Conservation (phyloP, 108 stramenopile genomes). For the Schizochytrium sp. region DNA sequence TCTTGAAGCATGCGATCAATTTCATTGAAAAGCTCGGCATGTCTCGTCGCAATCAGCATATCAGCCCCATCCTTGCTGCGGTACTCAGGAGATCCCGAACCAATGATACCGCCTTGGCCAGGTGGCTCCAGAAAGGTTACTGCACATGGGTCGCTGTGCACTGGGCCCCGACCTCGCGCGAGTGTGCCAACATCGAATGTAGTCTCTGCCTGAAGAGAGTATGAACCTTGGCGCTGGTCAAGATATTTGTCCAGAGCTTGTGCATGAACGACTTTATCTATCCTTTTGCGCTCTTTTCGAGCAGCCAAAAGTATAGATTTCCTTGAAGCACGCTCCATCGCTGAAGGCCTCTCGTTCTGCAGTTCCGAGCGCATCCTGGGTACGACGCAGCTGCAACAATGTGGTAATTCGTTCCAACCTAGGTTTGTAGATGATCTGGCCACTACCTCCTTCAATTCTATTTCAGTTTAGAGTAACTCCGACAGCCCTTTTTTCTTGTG, state of each 20-base stretch:
- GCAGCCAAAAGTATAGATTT: constrained; percentile 17
- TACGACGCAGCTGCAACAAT: neutral
- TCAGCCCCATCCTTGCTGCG: constrained; percentile 18
- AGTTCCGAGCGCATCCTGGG: neutral
- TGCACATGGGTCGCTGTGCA: neutral
- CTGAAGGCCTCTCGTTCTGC: neutral
- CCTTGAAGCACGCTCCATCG: neutral
- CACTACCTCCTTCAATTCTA: no score
- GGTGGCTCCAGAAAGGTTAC: constrained; percentile 41
- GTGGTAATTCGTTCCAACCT: no score
- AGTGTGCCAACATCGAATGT: constrained; percentile 44
- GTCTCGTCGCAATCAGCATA: constrained; percentile 31
- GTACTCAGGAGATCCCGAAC: neutral
- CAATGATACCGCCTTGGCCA: constrained; percentile 44
- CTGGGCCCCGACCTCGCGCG: neutral
- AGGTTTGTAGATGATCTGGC: no score
- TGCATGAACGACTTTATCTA: neutral
- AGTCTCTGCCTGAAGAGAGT: constrained; percentile 20
- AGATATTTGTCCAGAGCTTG: constrained; percentile 33
- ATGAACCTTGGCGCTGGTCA: neutral
- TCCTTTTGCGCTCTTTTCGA: constrained; percentile 5
- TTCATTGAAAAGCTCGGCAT: constrained; percentile 16
- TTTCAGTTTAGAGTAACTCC: no score
- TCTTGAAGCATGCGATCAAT: neutral
- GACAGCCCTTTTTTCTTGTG: no score